Evolutionary conservation across 2,329 filamentous ascomycete genomes (phyloP), one percentile per base, ranked within the genome.

Genomic region (Colletotrichum truncatum): DNA sequence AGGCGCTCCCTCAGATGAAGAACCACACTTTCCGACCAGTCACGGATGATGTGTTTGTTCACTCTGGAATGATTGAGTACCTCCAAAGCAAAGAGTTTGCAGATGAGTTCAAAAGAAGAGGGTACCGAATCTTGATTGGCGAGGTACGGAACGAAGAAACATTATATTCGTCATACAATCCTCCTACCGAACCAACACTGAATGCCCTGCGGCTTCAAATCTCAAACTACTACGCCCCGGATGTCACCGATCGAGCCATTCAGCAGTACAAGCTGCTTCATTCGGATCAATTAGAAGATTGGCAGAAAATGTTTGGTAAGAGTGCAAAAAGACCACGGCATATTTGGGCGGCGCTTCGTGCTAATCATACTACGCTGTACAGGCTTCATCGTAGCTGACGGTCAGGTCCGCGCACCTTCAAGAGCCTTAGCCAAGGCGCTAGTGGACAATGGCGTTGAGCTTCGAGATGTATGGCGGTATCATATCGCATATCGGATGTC

Each of bases 1-100:
- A 67, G 3, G 73, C 75, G 0, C 74, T 82, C 14, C 70, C 73
- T n/a, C 68, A 78, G 8, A 69, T 83, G 28, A 75, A 81, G 58
- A 74, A 80, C 46, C 81, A 83, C 65, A 83, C 81, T 0, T 84
- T 83, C 72, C 77, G 81, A 2, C 78, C 80, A 1, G 74, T 81
- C 6, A 83, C 80, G 0, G 80, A 83, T 48, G 73, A 74, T 7
- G 30, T 76, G 1, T 83, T 83, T 60, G 74, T 82, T 16, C 74
- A 76, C 8, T 61, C 71, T 1, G 75, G 73, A 0, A 78, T 83
- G 68, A 73, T 77, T 1, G 71, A 78, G 1, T 81, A 82, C 18
- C 70, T 80, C 11, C 72, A 73, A 28, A 73, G 73, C 43, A 75
- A 76, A 1, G 67, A 59, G 0, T 81, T 83, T 49, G 77, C 81